Conservation (phyloP, 495 filamentous ascomycete genomes). For the Neurospora terricola region DNA sequence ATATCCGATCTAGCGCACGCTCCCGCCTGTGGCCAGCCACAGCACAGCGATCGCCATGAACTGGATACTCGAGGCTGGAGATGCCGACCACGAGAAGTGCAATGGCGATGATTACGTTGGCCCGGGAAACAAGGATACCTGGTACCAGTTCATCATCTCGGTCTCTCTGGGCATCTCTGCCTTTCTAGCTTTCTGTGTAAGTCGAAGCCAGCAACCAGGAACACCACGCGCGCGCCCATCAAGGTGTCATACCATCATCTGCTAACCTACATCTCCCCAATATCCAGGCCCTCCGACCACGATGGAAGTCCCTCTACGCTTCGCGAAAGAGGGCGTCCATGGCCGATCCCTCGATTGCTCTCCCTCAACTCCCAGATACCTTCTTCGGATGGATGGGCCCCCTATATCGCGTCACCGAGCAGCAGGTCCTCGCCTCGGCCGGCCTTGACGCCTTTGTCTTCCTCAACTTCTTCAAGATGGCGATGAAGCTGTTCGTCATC, state of each 20-base stretch:
- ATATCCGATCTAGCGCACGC: background rate
- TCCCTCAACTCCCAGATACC: constrained; percentile 76
- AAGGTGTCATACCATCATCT: background rate
- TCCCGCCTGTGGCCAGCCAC: constrained; percentile 1
- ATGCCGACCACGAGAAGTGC: constrained; percentile 15
- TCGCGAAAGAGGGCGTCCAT: constrained; percentile 60
- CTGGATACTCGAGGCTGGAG: constrained; percentile 5
- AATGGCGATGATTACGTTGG: constrained; percentile 21
- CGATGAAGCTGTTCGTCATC: constrained; percentile 68
- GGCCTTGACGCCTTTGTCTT: constrained; percentile 96
- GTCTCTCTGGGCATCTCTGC: constrained; percentile 39
- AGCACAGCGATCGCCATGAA: constrained; percentile 9
- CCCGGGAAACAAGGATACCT: constrained; percentile 31
- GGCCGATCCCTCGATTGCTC: constrained; percentile 50
- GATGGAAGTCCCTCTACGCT: constrained; percentile 89
- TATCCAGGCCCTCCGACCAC: constrained; percentile 60
- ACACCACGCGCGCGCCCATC: background rate
- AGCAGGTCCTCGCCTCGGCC: constrained; percentile 80
- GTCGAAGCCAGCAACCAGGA: too few relatives aligned
- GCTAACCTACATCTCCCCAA: background rate
- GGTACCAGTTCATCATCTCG: constrained; percentile 45
- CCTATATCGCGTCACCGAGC: constrained; percentile 78
- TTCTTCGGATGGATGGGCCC: constrained; percentile 92
- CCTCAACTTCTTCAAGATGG: constrained; percentile 87
- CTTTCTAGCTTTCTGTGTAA: constrained; percentile 44